Evolutionary conservation across 2,329 filamentous ascomycete genomes (phyloP).

Genomic region (Botrytis fragariae): DNA sequence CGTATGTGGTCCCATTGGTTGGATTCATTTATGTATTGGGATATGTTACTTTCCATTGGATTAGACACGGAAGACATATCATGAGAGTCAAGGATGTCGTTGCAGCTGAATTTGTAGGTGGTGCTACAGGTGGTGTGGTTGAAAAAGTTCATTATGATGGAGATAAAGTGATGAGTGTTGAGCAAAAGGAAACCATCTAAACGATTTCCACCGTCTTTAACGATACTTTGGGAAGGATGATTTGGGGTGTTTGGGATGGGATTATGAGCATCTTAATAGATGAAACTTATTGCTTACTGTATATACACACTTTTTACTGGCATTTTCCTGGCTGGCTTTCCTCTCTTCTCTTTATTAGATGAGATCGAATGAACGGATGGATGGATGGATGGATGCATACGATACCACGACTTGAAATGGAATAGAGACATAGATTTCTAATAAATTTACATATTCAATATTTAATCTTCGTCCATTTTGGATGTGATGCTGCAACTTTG

Average conservation of each 20-base stretch:
- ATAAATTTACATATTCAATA: neutral
- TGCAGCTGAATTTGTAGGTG: constrained; percentile 25
- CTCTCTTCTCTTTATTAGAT: neutral
- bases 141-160: constrained; percentile 26
- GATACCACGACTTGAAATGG: neutral
- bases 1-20: constrained; percentile 45
- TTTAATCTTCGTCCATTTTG: neutral
- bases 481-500: neutral
- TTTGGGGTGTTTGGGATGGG: neutral
- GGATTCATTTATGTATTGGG: constrained; percentile 43
- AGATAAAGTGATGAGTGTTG: constrained; percentile 16
- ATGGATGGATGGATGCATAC: neutral
- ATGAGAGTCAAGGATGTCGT: constrained; percentile 37
- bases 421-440: neutral
- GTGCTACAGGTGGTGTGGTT: constrained; percentile 31
- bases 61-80: constrained; percentile 37
- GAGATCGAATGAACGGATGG: neutral
- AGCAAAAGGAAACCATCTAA: constrained; percentile 11
- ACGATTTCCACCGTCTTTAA: neutral
- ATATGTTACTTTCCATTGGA: constrained; percentile 39
- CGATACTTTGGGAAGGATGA: neutral
- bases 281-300: neutral
- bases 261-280: neutral
- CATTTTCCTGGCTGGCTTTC: neutral
- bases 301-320: neutral